These are phyloP conservation scores for Microdochium paspali DNA, from an alignment of 2,329 filamentous ascomycete genomes.

Conservation along the genomic window DNA sequence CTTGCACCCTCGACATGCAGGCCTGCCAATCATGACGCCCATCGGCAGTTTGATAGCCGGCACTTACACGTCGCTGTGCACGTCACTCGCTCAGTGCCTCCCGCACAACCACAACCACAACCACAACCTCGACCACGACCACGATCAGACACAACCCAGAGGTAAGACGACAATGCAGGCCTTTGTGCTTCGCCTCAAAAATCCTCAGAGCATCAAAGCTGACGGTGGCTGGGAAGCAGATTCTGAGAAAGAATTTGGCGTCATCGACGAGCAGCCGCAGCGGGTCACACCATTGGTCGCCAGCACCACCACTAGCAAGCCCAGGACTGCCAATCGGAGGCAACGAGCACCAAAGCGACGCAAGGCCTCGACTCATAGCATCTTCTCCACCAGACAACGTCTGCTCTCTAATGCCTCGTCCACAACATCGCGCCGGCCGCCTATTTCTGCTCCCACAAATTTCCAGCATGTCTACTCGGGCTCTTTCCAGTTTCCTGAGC, in stretches of 20 bases:
- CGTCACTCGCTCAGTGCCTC: constrained; percentile 12
- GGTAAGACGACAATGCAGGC: not conserved
- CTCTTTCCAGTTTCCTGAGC: constrained; percentile 17
- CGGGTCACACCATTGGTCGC: constrained; percentile 17
- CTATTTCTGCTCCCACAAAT: constrained; percentile 49
- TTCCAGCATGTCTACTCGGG: constrained; percentile 47
- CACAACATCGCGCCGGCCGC: constrained; percentile 38
- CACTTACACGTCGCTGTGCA: constrained; percentile 1
- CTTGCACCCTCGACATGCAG: not conserved
- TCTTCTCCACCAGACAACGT: constrained; percentile 35
- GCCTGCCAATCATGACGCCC: not conserved
- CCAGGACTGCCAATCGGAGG: constrained; percentile 16
- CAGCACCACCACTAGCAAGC: constrained; percentile 6
- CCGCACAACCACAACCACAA: not conserved
- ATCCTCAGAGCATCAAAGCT: not conserved
- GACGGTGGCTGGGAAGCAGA: constrained; percentile 2
- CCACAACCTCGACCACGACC: no score
- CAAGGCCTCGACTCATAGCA: constrained; percentile 28
- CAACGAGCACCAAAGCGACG: constrained; percentile 24
- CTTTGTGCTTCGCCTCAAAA: not conserved
- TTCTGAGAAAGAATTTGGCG: constrained; percentile 16
- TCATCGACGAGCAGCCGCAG: constrained; percentile 21
- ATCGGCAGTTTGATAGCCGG: not conserved
- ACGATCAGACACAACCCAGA: not conserved
- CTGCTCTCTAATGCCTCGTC: constrained; percentile 28